Base-by-base conservation (phyloP, 2,329 filamentous ascomycete genomes). In the Waltergamsia citrina region DNA sequence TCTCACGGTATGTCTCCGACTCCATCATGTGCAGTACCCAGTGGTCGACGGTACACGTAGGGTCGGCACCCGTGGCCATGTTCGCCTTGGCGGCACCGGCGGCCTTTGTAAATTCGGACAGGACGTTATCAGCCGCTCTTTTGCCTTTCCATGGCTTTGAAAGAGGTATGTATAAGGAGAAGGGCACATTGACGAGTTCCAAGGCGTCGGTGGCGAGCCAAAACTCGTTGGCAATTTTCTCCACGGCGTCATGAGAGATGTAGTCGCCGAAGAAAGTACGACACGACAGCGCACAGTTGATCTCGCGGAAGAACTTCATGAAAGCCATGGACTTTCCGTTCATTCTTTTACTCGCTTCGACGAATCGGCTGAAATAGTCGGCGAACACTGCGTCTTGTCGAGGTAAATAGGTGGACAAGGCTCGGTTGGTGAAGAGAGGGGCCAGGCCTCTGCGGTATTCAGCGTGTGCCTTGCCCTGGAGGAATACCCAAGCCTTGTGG, bases 201-300 rank as follows among this genome's bases (percentile, higher is more conserved):
- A 88, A 69, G 1, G 84, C 82, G 16, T 78, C 82, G 5, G 83
- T 88, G 46, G 83, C 81, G 39, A 78, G 66, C 55, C 85, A 87
- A 55, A 83, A 88, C 56, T 88, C 82, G 48, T 86, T 76, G 14
- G 82, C 78, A 38, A 88, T 83, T 53, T 71, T 79, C 62, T 83
- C 78, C 37, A 88, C 73, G 5, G 74, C 70, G 39, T 76, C 72
- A 28, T 85, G 72, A 7, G 74, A 74, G 56, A 86, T 85, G 62
- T 87, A 87, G 58, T 85, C 72, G 17, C 84, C 83, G 30, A 86
- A 81, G 49, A 88, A 88, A 7, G 83, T 87, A 31, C 82, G 73
- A 60, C 81, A 85, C 7, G 81, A 85, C 3, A 87, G 60, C 4
- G 83, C 83, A 49, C 79, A 85, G 65, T 85, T 85, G 50, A 88